phyloP scores from a whole-genome alignment of 2,329 filamentous ascomycete species.

The Aspergillus amoenus region DNA sequence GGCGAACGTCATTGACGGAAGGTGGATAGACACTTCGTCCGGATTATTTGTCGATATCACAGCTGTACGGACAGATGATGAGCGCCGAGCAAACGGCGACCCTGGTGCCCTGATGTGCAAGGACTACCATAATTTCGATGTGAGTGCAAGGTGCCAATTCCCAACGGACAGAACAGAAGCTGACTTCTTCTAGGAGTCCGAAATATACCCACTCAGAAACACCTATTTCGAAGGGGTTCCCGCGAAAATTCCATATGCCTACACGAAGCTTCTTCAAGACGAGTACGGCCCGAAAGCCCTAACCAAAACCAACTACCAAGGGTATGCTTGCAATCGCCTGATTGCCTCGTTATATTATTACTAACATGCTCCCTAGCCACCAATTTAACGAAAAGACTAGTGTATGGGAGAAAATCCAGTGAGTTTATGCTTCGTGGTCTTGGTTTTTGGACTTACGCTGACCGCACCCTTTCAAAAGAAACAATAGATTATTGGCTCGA shows the following conservation, averaged over 20 bases:
- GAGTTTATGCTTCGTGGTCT: slow-evolving; percentile 5
- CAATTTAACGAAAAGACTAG: slow-evolving; percentile 33
- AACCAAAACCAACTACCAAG: slow-evolving; percentile 47
- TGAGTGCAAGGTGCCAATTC: slow-evolving; percentile 20
- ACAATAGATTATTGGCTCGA: slow-evolving; percentile 9
- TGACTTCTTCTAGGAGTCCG: slow-evolving; percentile 36
- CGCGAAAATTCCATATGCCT: slow-evolving; percentile 58
- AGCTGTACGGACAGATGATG: slow-evolving; percentile 50
- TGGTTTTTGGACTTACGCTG: neutral
- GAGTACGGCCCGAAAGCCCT: slow-evolving; percentile 56
- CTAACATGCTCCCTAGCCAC: slow-evolving; percentile 25
- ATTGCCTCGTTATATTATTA: neutral
- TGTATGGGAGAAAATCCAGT: slow-evolving; percentile 29
- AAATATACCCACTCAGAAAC: slow-evolving; percentile 59
- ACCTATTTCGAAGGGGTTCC: slow-evolving; percentile 54
- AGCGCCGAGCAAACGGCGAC: slow-evolving; percentile 37
- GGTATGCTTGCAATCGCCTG: slow-evolving; percentile 24
- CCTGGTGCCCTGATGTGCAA: slow-evolving; percentile 55
- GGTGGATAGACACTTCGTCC: slow-evolving; percentile 61
- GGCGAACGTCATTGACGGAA: slow-evolving; percentile 59
- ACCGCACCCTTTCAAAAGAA: neutral
- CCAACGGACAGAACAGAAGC: neutral
- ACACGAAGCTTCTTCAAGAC: slow-evolving; percentile 52
- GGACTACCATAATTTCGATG: slow-evolving; percentile 55
- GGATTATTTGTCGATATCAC: slow-evolving; percentile 65